These are phyloP conservation scores for Trichoderma aggressivum DNA, from an alignment of 2,329 filamentous ascomycete species.

Conservation along the genomic window DNA sequence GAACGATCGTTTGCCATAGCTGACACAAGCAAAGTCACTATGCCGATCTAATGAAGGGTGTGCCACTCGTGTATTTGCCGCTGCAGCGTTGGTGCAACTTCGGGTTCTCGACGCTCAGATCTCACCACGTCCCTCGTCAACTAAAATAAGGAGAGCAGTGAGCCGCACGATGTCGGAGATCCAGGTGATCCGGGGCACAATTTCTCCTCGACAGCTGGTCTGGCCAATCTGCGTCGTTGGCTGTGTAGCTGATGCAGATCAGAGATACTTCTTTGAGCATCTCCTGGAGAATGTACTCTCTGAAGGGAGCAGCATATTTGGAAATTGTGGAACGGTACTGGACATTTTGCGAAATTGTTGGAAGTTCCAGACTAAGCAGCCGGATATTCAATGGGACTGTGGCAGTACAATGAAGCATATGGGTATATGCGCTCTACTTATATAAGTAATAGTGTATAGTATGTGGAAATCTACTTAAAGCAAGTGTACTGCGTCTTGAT, in stretches of 20 bases:
- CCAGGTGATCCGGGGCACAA: not conserved
- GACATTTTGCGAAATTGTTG: not conserved
- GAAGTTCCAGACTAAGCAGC: not conserved
- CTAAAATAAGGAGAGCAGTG: not conserved
- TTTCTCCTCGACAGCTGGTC: not conserved
- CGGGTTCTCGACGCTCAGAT: not conserved
- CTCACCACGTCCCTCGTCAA: not conserved
- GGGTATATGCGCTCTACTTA: not conserved
- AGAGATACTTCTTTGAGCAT: not conserved
- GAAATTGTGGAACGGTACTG: not conserved
- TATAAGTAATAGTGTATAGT: not conserved
- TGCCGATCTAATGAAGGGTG: not conserved
- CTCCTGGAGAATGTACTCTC: not conserved
- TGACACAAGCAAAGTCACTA: not conserved
- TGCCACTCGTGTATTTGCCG: not conserved
- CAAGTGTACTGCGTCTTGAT: too few relatives aligned
- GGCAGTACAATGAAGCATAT: not conserved
- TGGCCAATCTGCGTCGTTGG: not conserved
- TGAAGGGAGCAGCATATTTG: not conserved
- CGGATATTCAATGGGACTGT: not conserved
- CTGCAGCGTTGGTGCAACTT: not conserved
- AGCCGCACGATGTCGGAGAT: not conserved
- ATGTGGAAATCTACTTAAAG: too few relatives aligned
- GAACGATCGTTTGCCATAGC: not conserved
- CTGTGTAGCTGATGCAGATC: not conserved